Evolutionary conservation across 306 rosid species (phyloP).

Genomic region (Gleditsia sinensis): DNA sequence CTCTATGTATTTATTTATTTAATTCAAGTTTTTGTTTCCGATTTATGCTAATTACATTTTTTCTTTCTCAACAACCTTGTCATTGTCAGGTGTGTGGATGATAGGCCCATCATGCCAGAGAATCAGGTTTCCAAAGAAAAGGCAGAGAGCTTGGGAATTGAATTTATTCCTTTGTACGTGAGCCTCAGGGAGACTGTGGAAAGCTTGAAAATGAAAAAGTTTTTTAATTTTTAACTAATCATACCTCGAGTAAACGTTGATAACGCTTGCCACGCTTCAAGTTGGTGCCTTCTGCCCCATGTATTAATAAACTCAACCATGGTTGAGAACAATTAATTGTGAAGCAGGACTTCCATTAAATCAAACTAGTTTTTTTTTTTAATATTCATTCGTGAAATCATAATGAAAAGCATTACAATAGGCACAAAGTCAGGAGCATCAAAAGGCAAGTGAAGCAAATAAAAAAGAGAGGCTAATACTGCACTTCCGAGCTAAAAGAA

Average conservation of each 20-base stretch:
- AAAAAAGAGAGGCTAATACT: too few species aligned
- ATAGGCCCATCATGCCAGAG: conserved; percentile 45
- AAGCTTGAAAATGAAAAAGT: conserved; percentile 60
- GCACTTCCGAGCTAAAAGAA: too few species aligned
- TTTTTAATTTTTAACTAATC: conserved; percentile 46
- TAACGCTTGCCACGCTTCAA: background rate
- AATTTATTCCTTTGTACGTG: conserved; percentile 60
- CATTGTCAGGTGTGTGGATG: conserved; percentile 69
- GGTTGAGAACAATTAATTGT: conserved; percentile 12
- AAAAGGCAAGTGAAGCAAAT: too few species aligned
- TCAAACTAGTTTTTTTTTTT: too few species aligned
- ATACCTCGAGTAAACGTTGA: background rate
- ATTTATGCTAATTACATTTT: background rate
- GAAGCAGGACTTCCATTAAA: too few species aligned
- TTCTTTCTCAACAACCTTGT: background rate
- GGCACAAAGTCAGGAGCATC: too few species aligned
- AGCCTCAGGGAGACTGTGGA: conserved; percentile 73
- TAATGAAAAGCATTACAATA: too few species aligned
- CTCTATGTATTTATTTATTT: background rate
- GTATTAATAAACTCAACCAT: background rate
- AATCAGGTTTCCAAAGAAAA: conserved; percentile 64
- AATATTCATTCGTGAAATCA: too few species aligned
- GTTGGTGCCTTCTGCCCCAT: background rate
- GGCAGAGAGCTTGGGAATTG: conserved; percentile 68
- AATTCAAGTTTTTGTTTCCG: background rate